Conservation (phyloP, 352 stramenopile genomes). For the Peronospora destructor region DNA sequence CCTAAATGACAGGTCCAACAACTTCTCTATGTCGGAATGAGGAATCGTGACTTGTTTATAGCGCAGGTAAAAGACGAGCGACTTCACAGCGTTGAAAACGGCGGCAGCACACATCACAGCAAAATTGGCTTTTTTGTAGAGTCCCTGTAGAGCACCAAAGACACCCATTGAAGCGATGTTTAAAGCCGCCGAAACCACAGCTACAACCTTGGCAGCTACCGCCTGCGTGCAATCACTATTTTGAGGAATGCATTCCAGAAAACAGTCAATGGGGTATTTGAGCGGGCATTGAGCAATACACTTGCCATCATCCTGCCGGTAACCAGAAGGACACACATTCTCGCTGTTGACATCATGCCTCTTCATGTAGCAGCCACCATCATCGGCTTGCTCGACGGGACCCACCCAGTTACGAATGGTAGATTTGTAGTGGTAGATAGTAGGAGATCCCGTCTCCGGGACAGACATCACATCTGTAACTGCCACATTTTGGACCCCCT, state of each 20-base stretch:
- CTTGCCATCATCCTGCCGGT: slow-evolving; percentile 35
- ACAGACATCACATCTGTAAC: slow-evolving; percentile 22
- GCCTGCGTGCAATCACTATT: slow-evolving; percentile 32
- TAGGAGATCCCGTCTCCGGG: neutral
- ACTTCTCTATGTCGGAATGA: slow-evolving; percentile 13
- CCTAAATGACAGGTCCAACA: slow-evolving; percentile 23
- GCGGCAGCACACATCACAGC: slow-evolving; percentile 16
- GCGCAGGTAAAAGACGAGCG: slow-evolving; percentile 27
- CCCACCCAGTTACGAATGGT: slow-evolving; percentile 41
- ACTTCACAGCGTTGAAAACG: slow-evolving; percentile 22
- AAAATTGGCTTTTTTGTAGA: slow-evolving; percentile 9
- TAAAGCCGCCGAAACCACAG: slow-evolving; percentile 27
- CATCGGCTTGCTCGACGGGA: neutral
- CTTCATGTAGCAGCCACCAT: slow-evolving; percentile 27
- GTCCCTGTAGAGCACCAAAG: slow-evolving; percentile 19
- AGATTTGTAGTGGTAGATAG: slow-evolving; percentile 22
- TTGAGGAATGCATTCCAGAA: slow-evolving; percentile 34
- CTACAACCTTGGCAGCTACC: slow-evolving; percentile 29
- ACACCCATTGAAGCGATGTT: slow-evolving; percentile 32
- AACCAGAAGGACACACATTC: slow-evolving; percentile 32
- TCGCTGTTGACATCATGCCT: slow-evolving; percentile 20
- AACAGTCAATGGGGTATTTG: slow-evolving; percentile 32
- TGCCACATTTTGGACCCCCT: slow-evolving; percentile 1
- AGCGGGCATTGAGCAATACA: slow-evolving; percentile 46
- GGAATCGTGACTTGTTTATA: slow-evolving; percentile 16